Conservation (phyloP, 202 grass and related monocot species). For the Digitaria exilis region DNA sequence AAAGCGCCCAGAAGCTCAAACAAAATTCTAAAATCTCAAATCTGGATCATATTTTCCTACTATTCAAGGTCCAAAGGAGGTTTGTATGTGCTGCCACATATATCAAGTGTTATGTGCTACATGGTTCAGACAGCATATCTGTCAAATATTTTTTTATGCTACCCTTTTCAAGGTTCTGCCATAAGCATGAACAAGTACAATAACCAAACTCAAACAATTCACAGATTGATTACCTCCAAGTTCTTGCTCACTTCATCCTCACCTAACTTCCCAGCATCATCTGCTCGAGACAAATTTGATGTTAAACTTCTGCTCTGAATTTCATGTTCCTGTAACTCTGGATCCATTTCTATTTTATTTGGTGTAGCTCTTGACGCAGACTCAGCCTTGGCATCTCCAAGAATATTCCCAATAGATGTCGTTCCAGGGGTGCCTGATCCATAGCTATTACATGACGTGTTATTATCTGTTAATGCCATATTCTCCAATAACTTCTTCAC, state of each 20-base stretch:
- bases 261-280: constrained; percentile 5
- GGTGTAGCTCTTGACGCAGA: constrained; percentile 33
- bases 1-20: no score
- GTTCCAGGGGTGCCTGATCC: constrained; percentile 46
- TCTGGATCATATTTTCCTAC: constrained; percentile 28
- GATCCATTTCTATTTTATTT: constrained; percentile 29
- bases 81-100: neutral
- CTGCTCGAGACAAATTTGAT: constrained; percentile 25
- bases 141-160: constrained; percentile 1
- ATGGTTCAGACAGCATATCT: neutral
- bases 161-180: neutral
- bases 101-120: constrained; percentile 4
- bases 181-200: constrained; percentile 20
- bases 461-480: constrained; percentile 63
- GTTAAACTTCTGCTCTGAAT: constrained; percentile 21
- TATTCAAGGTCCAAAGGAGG: neutral
- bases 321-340: constrained; percentile 30
- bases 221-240: constrained; percentile 51
- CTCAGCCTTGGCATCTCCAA: constrained; percentile 50
- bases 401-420: constrained; percentile 60
- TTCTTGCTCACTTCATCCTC: constrained; percentile 29
- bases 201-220: constrained; percentile 18
- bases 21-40: constrained; percentile 8
- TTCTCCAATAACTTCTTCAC: constrained; percentile 91
- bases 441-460: constrained; percentile 40